Conservation (phyloP, 177 flowering plant genomes). For the Vitis hybrid region DNA sequence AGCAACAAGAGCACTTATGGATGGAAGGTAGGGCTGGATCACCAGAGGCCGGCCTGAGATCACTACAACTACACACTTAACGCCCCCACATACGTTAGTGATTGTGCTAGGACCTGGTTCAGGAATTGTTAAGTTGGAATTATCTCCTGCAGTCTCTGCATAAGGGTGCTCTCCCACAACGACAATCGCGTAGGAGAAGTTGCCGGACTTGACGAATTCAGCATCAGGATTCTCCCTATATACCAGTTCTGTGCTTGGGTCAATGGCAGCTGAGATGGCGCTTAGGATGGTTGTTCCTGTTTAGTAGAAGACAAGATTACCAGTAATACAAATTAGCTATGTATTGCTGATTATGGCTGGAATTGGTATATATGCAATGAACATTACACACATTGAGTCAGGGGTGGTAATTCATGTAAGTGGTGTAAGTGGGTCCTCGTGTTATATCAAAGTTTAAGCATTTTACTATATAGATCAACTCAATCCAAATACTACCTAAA, state of each 20-base stretch:
- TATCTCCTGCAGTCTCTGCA: conserved; percentile 49
- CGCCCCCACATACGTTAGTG: conserved; percentile 11
- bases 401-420: too few relatives aligned
- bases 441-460: too few relatives aligned
- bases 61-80: conserved; percentile 18
- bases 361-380: too few relatives aligned
- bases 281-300: conserved; percentile 53
- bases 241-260: conserved; percentile 31
- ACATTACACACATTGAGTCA: too few relatives aligned
- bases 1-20: conserved; percentile 22
- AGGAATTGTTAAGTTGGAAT: conserved; percentile 25
- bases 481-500: too few relatives aligned
- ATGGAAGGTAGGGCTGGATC: conserved; percentile 16
- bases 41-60: conserved; percentile 20
- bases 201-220: conserved; percentile 26
- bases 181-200: conserved; percentile 47
- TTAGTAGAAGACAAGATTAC: too few relatives aligned
- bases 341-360: too few relatives aligned
- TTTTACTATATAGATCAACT: too few relatives aligned
- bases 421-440: too few relatives aligned
- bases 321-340: too few relatives aligned
- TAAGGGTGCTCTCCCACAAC: conserved; percentile 59
- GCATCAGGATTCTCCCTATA: conserved; percentile 36
- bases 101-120: conserved; percentile 18
- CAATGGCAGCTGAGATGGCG: conserved; percentile 33